These are phyloP conservation scores for Fusarium paranaense DNA, from an alignment of 2,329 filamentous ascomycete species.

Conservation along the genomic window DNA sequence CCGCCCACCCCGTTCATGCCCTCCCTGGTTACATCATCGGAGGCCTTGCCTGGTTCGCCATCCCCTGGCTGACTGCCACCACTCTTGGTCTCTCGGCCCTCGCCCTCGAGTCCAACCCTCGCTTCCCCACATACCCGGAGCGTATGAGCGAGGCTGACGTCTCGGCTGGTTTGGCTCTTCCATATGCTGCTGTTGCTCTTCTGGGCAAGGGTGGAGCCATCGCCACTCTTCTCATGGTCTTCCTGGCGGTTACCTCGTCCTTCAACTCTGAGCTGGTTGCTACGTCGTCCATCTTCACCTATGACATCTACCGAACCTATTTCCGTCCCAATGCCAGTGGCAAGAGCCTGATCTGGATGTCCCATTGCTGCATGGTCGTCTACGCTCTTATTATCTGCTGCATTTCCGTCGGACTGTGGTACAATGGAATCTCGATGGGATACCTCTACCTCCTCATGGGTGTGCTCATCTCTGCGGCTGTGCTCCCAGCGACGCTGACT, in stretches of 20 bases:
- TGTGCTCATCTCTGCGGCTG: conserved; percentile 85
- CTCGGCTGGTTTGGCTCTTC: conserved; percentile 83
- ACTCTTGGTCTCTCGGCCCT: conserved; percentile 87
- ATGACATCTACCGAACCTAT: conserved; percentile 90
- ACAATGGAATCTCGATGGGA: conserved; percentile 84
- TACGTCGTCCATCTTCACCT: conserved; percentile 87
- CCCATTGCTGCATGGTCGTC: conserved; percentile 74
- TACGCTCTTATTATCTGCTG: conserved; percentile 82
- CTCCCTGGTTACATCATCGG: conserved; percentile 91
- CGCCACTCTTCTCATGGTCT: conserved; percentile 82
- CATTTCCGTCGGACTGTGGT: conserved; percentile 79
- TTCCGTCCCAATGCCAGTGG: conserved; percentile 82
- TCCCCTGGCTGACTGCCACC: conserved; percentile 90
- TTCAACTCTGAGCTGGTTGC: conserved; percentile 87
- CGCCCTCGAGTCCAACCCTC: conserved; percentile 78
- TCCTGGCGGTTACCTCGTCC: conserved; percentile 90
- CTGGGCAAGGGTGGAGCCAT: conserved; percentile 85
- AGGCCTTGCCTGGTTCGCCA: conserved; percentile 89
- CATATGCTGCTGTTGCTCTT: conserved; percentile 84
- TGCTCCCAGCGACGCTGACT: conserved; percentile 83
- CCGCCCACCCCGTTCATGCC: conserved; percentile 84
- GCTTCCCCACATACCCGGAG: conserved; percentile 78
- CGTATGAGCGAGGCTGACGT: conserved; percentile 81
- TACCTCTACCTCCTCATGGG: conserved; percentile 93
- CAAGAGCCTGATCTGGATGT: conserved; percentile 81